Evolutionary conservation across 345 rosid genomes (phyloP), one percentile per base, ranked within the genome.

Genomic region (Psidium friedrichsthalianum): DNA sequence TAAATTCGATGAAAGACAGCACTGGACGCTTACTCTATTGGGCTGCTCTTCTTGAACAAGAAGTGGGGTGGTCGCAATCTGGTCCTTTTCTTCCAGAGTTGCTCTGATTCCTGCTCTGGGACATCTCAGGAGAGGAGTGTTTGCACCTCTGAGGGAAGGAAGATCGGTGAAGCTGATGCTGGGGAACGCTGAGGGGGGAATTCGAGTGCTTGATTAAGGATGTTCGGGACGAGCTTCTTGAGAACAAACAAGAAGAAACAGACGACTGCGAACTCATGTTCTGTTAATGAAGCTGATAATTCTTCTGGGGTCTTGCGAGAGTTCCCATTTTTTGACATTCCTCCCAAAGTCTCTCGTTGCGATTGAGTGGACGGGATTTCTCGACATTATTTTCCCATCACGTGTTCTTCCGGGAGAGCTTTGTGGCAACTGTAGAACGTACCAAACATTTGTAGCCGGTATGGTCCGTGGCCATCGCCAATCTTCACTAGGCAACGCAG

Each of bases 61-160:
- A 42, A 84, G 18, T 40, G 92, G 86, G 44, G 83, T 52, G 55
- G 91, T 80, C 15, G 47, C 57, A 85, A 40, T 78, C 82, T 87
- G 89, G 54, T 90, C 92, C 61, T 84, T 90, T 53, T 92, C 91
- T 54, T 90, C 93, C 13, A 91, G 86, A 25, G 91, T 84, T 83
- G 95, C 93, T 89, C 90, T 88, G 56, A 89, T 86, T 64, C 56
- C 90, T 55, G 86, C 53, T 52, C 44, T 85, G n/a, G 40, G 84
- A 27, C 82, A 87, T 56, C 18, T 88, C 82, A 85, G 32, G 29
- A 40, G 36, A 82, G 13, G 32, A 44, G n/a, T 69, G 25, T 36
- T 83, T 52, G 4, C 14, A 53, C 78, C 54, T 49, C 44, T 47
- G 78, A 76, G 56, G 78, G 85, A 83, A 78, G 74, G 76, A 18